Conservation (phyloP, 139 green algal species). For the Coccomyxa sp. region DNA sequence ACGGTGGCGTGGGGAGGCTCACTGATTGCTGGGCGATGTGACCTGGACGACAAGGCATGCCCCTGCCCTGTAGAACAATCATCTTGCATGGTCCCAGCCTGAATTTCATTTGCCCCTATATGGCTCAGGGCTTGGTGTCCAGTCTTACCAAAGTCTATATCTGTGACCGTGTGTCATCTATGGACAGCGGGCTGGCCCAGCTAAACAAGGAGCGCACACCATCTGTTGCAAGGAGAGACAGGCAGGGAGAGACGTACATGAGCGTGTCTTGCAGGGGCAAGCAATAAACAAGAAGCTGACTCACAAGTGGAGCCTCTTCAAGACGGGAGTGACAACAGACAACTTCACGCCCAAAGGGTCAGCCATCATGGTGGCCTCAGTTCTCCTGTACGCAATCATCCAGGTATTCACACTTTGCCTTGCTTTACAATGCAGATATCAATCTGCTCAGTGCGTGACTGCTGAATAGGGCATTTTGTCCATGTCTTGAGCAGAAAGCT, state of each 20-base stretch:
- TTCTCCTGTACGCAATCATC: constrained; percentile 38
- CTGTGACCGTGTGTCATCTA: no score
- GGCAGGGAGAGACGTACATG: no score
- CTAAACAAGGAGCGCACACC: no score
- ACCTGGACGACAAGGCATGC: constrained; percentile 29
- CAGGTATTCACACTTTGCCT: constrained; percentile 10
- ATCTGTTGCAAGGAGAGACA: no score
- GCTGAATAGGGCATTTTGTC: background rate
- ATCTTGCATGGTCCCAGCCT: no score
- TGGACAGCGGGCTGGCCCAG: no score
- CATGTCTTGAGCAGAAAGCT: background rate
- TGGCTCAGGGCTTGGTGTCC: no score
- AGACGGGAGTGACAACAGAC: constrained; percentile 39
- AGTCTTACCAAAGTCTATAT: no score
- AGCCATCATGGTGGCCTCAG: constrained; percentile 38
- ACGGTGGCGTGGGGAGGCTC: constrained; percentile 52
- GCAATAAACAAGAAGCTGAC: constrained; percentile 38
- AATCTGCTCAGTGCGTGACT: background rate
- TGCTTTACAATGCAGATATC: background rate
- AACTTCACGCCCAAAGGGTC: constrained; percentile 36
- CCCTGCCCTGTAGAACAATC: no score
- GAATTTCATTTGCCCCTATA: no score
- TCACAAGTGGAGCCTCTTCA: background rate
- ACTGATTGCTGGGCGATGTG: constrained; percentile 39
- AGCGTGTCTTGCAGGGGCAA: constrained; percentile 10